phyloP scores from a whole-genome alignment of 2,329 filamentous ascomycete species.

The Phoma sp. region DNA sequence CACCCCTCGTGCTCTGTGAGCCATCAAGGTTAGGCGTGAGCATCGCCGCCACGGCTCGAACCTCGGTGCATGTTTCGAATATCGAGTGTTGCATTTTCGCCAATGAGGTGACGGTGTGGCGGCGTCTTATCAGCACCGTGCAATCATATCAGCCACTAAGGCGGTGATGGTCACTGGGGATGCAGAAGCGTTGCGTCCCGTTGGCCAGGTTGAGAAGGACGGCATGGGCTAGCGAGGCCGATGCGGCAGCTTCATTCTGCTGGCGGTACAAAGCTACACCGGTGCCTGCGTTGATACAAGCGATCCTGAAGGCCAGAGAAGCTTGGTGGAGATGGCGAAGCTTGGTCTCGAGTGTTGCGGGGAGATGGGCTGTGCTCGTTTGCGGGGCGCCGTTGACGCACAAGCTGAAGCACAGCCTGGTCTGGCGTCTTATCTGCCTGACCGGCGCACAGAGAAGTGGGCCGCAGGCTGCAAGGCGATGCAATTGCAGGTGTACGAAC shows the following conservation, averaged over 20 bases:
- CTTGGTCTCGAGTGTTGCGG: conserved; percentile 9
- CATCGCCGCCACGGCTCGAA: conserved; percentile 11
- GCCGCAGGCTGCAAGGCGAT: background rate
- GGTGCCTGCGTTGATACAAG: background rate
- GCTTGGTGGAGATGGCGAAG: conserved; percentile 9
- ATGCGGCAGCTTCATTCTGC: conserved; percentile 9
- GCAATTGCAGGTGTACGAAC: background rate
- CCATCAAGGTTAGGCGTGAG: conserved; percentile 10
- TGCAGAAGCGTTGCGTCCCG: conserved; percentile 17
- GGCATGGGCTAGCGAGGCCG: conserved; percentile 10
- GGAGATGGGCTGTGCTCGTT: background rate
- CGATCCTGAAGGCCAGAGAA: background rate
- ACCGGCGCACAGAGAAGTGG: background rate
- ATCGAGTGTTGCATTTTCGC: conserved; percentile 6
- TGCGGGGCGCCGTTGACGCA: background rate
- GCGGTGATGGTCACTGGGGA: conserved; percentile 18
- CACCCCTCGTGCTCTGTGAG: conserved; percentile 14
- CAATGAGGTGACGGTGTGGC: conserved; percentile 13
- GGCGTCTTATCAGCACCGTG: conserved; percentile 19
- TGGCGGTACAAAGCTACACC: background rate
- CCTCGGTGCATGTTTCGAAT: conserved; percentile 11
- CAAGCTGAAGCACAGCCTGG: conserved; percentile 7
- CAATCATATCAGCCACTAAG: conserved; percentile 22
- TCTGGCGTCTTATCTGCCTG: conserved; percentile 1
- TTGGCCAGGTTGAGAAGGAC: conserved; percentile 3